A percentile compares a stretch with the other conserved stretches of the same genome.
Conservation (phyloP, 495 filamentous ascomycete species). For the Extremus antarcticus region DNA sequence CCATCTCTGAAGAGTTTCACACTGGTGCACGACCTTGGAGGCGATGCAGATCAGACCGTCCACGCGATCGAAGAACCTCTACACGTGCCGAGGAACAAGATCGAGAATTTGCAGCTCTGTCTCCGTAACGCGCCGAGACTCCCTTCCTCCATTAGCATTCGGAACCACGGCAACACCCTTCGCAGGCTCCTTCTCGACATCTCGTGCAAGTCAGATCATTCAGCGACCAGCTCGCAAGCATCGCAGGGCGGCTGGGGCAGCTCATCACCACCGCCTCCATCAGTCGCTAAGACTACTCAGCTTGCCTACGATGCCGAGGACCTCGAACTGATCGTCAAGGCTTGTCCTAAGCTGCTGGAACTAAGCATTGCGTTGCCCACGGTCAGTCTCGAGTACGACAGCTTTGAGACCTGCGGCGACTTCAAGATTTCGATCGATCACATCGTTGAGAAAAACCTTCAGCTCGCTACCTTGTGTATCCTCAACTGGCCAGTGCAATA, state of each 20-base stretch:
- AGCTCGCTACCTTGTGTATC: not conserved
- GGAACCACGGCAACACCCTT: not conserved
- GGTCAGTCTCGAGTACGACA: not conserved
- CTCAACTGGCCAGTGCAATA: not conserved
- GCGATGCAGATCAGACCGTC: not conserved
- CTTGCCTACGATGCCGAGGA: not conserved
- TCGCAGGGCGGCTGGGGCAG: not conserved
- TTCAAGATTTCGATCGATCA: not conserved
- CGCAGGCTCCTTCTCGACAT: not conserved
- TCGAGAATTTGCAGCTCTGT: not conserved
- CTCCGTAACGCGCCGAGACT: not conserved
- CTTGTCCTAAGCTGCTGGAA: not conserved
- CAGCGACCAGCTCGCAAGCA: not conserved
- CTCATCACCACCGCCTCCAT: not conserved
- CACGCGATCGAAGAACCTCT: not conserved
- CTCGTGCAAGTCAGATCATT: not conserved
- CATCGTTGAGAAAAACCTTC: not conserved
- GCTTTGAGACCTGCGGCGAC: not conserved
- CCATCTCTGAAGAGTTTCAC: not conserved
- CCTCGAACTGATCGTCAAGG: not conserved
- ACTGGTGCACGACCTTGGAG: not conserved
- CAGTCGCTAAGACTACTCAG: not conserved
- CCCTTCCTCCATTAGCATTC: not conserved
- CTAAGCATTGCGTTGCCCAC: not conserved
- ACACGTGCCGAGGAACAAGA: not conserved